Evolutionary conservation across 2,329 filamentous ascomycete genomes (phyloP), one percentile per base, ranked within the genome.

Genomic region (Fusarium bactridioides): DNA sequence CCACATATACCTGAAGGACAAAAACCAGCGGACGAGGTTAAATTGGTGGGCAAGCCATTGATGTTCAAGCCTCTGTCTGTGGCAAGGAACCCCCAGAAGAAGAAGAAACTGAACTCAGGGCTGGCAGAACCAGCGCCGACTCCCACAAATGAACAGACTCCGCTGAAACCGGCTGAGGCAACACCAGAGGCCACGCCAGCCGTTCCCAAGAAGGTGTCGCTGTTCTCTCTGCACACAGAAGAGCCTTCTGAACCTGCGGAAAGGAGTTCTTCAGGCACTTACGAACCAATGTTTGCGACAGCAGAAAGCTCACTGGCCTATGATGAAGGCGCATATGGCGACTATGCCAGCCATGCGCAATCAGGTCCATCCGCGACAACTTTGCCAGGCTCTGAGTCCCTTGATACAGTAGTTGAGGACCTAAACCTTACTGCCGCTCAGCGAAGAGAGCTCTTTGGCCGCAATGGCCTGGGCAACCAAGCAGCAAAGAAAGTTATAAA

Each of bases 61-160:
- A 93, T 94, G 89, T 98, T 98, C 81, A 93, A 91, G 79, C 95
- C 95, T 7, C 84, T 98, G 41, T 97, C 95, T 2, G 94, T 98
- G 19, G 89, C 91, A 21, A 88, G 93, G 69, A 94, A 92, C 70
- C 87, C 90, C 35, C 89, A 88, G 70, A 94, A 93, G 83, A 94
- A 92, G 83, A 91, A 88, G 77, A 84, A 85, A 64, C 80, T 81
- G 29, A 60, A 76, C 7, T 67, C 64, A 16, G 70, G 57, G 9
- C 33, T 65, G 19, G 61, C 69, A 16, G 76, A 67, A 11, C 58
- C 69, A 21, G 31, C 72, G 15, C 38, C 60, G 13, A 33, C 54
- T n/a, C 29, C 68, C 19, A 33, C 66, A 43, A 68, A 74, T 25
- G 55, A 61, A 21, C 63, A 63, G 9, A n/a, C 63, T 16, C 55